Conservation (phyloP, 2,329 filamentous ascomycete species). For the Ophidiomyces ophidiicola region DNA sequence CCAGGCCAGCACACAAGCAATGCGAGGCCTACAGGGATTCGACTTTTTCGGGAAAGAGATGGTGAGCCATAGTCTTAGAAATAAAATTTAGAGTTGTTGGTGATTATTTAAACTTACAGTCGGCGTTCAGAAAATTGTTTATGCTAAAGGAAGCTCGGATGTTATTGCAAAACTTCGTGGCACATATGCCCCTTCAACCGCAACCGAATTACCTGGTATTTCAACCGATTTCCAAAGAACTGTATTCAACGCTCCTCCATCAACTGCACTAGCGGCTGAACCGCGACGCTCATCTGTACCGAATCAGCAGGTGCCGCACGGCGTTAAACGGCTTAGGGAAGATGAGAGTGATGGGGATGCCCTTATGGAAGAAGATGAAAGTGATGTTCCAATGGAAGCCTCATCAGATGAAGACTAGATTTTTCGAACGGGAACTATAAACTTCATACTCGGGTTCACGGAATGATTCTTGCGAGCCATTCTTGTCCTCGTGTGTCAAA, state of each 20-base stretch:
- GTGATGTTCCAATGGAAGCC: slow-evolving; percentile 57
- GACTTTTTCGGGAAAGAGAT: slow-evolving; percentile 75
- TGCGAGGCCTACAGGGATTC: slow-evolving; percentile 77
- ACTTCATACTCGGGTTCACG: too few species aligned
- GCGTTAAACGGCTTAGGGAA: slow-evolving; percentile 58
- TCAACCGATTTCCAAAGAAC: slow-evolving; percentile 66
- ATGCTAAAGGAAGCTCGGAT: slow-evolving; percentile 80
- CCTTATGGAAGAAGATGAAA: slow-evolving; percentile 53
- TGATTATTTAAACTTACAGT: slow-evolving; percentile 2
- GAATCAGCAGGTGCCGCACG: slow-evolving; percentile 43
- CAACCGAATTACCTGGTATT: slow-evolving; percentile 42
- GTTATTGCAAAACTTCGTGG: slow-evolving; percentile 84
- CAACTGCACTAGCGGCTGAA: slow-evolving; percentile 32
- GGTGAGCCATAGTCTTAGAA: slow-evolving; percentile 42
- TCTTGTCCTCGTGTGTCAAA: too few species aligned
- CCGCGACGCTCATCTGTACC: slow-evolving; percentile 34
- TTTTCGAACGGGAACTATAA: not conserved
- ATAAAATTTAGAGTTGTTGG: not conserved
- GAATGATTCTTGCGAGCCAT: too few species aligned
- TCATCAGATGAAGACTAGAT: slow-evolving; percentile 59
- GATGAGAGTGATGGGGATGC: slow-evolving; percentile 45
- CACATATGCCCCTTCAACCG: slow-evolving; percentile 57
- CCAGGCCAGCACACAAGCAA: slow-evolving; percentile 83
- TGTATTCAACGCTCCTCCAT: slow-evolving; percentile 57
- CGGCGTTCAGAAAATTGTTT: slow-evolving; percentile 62